Evolutionary conservation across 1,139 yeast genomes (phyloP), one percentile per base, ranked within the genome.

Genomic region (Blastobotrys persicus): DNA sequence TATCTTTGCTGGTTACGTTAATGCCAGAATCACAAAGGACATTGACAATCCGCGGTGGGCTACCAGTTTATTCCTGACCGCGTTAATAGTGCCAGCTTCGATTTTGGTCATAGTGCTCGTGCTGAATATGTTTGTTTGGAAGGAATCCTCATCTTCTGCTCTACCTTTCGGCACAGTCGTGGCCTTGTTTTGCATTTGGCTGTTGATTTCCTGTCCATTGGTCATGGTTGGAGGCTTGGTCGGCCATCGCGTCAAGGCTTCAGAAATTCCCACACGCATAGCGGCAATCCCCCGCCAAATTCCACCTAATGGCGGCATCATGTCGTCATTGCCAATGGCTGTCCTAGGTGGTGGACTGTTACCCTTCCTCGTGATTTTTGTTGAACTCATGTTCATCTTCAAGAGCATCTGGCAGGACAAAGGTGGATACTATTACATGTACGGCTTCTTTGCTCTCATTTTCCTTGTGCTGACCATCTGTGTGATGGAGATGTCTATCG

Each of bases 321-420:
- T 35, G 16, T 34, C 43, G 44, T 62, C 67, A 47, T 70, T 70
- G 54, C 63, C 69, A 50, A 63, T 61, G 19, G 57, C 63, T 17
- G 40, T 53, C 34, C 46, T 68, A 9, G 57, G 78, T 0, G 83
- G 83, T 59, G 95, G 95, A 1, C 52, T 82, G 39, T 74, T 85
- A 44, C 95, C 96, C 18, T 88, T 87, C 64, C 81, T 85, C 14
- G 81, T 88, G n/a, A 83, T 86, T 13, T 84, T 84, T 60, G 89
- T 86, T 47, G 96, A 88, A 63, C 71, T 88, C 53, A 71, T 83
- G 52, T 85, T 82, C 64, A 78, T 88, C 33, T 83, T 85, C 70
- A 82, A 85, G 64, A 80, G 92, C 1, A 73, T 87, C 13, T 87
- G 95, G 92, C 71, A 84, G 51, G 89, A 85, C 59, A 85, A 85